Conservation (phyloP, 495 filamentous ascomycete species). For the Aspergillus affinis region DNA sequence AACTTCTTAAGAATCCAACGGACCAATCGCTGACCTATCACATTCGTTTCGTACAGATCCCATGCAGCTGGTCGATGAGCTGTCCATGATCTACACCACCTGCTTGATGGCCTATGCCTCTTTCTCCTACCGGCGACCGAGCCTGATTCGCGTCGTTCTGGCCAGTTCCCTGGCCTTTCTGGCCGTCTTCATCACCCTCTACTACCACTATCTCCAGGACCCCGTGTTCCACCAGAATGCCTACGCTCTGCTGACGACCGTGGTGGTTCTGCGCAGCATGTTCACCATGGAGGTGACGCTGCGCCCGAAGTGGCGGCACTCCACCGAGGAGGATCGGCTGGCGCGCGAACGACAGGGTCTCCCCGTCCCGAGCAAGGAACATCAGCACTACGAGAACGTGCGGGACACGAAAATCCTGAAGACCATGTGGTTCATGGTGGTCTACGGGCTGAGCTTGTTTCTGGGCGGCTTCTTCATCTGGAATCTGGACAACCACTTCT, state of each 20-base stretch:
- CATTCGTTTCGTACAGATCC: slow-evolving; percentile 60
- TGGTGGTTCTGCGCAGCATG: slow-evolving; percentile 78
- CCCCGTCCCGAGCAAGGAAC: slow-evolving; percentile 40
- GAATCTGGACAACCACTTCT: slow-evolving; percentile 83
- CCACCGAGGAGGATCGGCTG: slow-evolving; percentile 44
- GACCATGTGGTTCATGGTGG: slow-evolving; percentile 76
- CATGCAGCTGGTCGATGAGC: slow-evolving; percentile 96
- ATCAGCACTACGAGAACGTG: slow-evolving; percentile 49
- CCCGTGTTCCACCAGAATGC: slow-evolving; percentile 90
- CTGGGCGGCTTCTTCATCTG: slow-evolving; percentile 83
- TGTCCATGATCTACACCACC: slow-evolving; percentile 97
- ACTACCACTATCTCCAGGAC: slow-evolving; percentile 92
- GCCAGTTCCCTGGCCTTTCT: slow-evolving; percentile 60
- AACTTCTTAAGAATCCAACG: neutral
- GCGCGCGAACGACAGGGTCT: slow-evolving; percentile 40
- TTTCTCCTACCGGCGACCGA: slow-evolving; percentile 69
- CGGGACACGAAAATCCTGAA: slow-evolving; percentile 60
- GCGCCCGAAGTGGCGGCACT: slow-evolving; percentile 53
- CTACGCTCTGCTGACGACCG: slow-evolving; percentile 76
- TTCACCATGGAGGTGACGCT: slow-evolving; percentile 86
- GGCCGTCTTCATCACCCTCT: slow-evolving; percentile 79
- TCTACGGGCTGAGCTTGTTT: slow-evolving; percentile 70
- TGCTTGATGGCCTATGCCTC: slow-evolving; percentile 90
- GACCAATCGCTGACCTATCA: slow-evolving; percentile 18
- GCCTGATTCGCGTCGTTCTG: slow-evolving; percentile 53